phyloP scores from a whole-genome alignment of 1,139 yeast genomes.

The Hansenula lynferdii region DNA sequence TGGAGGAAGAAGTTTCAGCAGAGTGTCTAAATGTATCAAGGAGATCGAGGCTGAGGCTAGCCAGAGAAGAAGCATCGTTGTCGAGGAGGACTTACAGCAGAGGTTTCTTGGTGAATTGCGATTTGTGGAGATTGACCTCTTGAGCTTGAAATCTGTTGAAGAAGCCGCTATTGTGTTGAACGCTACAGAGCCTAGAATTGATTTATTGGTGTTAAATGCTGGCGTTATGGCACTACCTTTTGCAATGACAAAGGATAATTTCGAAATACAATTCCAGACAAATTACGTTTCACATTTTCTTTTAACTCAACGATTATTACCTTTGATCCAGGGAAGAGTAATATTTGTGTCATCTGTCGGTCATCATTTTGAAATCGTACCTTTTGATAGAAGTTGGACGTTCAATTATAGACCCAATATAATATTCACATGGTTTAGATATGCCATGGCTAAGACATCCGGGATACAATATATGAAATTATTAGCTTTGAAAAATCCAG shows the following conservation, averaged over 20 bases:
- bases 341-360: constrained; percentile 68
- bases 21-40: constrained; percentile 51
- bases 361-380: constrained; percentile 49
- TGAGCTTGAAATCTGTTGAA: constrained; percentile 53
- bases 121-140: constrained; percentile 58
- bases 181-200: constrained; percentile 45
- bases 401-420: constrained; percentile 61
- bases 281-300: constrained; percentile 75
- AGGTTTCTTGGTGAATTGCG: constrained; percentile 51
- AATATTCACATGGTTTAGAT: constrained; percentile 73
- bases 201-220: constrained; percentile 72
- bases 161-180: constrained; percentile 48
- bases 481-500: constrained; percentile 63
- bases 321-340: constrained; percentile 52
- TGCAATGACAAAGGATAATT: constrained; percentile 59
- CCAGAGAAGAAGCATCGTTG: constrained; percentile 24
- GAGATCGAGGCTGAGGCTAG: constrained; percentile 52
- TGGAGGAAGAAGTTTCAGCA: constrained; percentile 60
- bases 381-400: constrained; percentile 45
- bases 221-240: constrained; percentile 79
- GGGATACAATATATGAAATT: constrained; percentile 71
- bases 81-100: constrained; percentile 12
- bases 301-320: constrained; percentile 57
- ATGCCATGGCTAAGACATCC: constrained; percentile 75
- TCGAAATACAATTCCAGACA: constrained; percentile 78